These are phyloP conservation scores for Seiridium cupressi DNA, from an alignment of 2,329 filamentous ascomycete species.

Conservation along the genomic window DNA sequence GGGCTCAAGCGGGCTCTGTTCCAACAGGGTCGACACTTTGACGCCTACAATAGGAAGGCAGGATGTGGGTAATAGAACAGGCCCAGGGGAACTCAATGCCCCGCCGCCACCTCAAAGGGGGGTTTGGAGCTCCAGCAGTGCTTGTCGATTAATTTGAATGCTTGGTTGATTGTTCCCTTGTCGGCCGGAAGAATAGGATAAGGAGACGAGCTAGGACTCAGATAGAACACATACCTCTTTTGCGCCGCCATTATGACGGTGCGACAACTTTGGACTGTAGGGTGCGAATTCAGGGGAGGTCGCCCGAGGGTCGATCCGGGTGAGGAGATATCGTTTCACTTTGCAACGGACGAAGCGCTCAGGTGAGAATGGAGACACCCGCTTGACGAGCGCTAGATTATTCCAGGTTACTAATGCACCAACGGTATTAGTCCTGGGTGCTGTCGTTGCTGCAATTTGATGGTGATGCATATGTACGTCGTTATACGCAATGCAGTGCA, in stretches of 20 bases:
- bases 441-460: background rate
- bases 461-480: background rate
- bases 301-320: background rate
- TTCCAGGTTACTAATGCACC: background rate
- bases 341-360: background rate
- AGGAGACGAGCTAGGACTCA: background rate
- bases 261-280: background rate
- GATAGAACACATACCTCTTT: slow-evolving; percentile 26
- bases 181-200: background rate
- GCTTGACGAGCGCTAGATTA: background rate
- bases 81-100: slow-evolving; percentile 4
- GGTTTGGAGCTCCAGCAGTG: background rate
- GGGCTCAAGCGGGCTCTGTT: background rate
- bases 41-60: slow-evolving; percentile 7
- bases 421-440: background rate
- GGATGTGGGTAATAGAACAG: background rate
- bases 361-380: background rate
- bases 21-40: slow-evolving; percentile 2
- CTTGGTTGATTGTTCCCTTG: background rate
- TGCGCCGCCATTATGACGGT: slow-evolving; percentile 30
- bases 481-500: no score
- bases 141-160: background rate
- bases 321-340: background rate
- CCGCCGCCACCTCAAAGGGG: slow-evolving; percentile 6
- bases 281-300: background rate